Base-by-base conservation (phyloP, 805 yeast genomes). In the Ogataea haglerorum region DNA sequence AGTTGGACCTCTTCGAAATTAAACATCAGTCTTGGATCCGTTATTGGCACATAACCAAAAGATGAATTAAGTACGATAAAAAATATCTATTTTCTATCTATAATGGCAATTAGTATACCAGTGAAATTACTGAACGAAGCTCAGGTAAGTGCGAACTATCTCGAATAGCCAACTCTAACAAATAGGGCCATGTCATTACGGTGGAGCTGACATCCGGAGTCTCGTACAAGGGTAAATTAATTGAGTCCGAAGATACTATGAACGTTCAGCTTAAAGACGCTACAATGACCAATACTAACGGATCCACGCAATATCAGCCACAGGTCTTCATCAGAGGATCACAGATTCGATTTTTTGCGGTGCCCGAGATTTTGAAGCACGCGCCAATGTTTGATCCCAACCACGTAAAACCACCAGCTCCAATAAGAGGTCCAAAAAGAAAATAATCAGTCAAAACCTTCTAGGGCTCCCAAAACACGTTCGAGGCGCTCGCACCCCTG, bases 281-380 rank as follows among this genome's bases (percentile, higher is more conserved):
- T 29, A 77, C 84, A 1, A 80, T 85, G 34, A 90, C 96, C 0
- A 76, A 80, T 19, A 67, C 80, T 31, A 84, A 87, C 38, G 96
- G 96, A 4, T 70, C 72, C 34, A 83, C 85, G 3, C 70, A 83
- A 2, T 84, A 82, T 50, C 73, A 87, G 72, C 88, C 85, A 48
- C 87, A 84, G 53, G 95, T 89, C 3, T 90, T 87, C 60, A 79
- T 91, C 3, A 76, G 99, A 53, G 99, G 99, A 1, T 87, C 96
- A 1, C 90, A 85, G 64, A 78, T 91, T 17, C 76, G 89, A 46
- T 83, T 88, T 61, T 74, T 93, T 48, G 78, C 82, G 15, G 80
- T 93, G 5, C 99, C 99, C 0, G 98, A 91, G 36, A 80, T 90
- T 64, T 72, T 91, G 38, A 75, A 73, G 53, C 79, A 88, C 58